Conservation (phyloP, 2,329 filamentous ascomycete genomes). For the Leptographium lundbergii region DNA sequence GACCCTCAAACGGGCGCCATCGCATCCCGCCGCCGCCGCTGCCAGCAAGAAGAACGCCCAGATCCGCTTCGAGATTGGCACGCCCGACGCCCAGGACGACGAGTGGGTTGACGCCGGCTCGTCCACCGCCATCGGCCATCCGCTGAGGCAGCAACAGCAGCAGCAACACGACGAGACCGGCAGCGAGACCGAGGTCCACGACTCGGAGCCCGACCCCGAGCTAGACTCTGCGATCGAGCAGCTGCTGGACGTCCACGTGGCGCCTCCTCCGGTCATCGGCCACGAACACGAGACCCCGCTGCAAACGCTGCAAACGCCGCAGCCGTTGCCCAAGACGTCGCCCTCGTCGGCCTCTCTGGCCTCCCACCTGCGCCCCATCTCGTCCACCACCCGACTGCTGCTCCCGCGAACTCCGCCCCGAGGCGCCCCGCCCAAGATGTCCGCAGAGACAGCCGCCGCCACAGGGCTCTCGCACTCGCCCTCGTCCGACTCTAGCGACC, state of each 20-base stretch:
- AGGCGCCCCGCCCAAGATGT: slow-evolving; percentile 52
- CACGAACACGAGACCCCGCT: too few species aligned
- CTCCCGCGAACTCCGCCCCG: slow-evolving; percentile 52
- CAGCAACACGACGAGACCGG: neutral
- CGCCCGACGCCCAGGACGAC: slow-evolving; percentile 33
- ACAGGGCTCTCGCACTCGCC: slow-evolving; percentile 15
- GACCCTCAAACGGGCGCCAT: slow-evolving; percentile 36
- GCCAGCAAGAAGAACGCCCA: slow-evolving; percentile 19
- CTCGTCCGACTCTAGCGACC: slow-evolving; percentile 12
- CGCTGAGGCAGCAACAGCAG: neutral
- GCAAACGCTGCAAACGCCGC: too few species aligned
- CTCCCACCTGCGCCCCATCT: neutral
- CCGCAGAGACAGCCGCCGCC: slow-evolving; percentile 31
- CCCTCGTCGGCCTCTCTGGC: slow-evolving; percentile 1
- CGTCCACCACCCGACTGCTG: slow-evolving; percentile 21
- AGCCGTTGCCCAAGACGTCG: neutral
- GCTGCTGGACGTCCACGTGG: neutral
- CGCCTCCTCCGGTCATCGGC: too few species aligned
- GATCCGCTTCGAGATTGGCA: slow-evolving; percentile 53
- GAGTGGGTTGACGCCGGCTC: slow-evolving; percentile 57
- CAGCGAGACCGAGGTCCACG: neutral
- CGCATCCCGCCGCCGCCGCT: slow-evolving; percentile 25
- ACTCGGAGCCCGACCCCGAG: neutral
- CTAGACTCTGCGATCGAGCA: too few species aligned
- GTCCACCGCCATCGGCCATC: slow-evolving; percentile 30